These are phyloP conservation scores for Penicillium freii DNA, from an alignment of 2,329 filamentous ascomycete species.

Conservation along the genomic window DNA sequence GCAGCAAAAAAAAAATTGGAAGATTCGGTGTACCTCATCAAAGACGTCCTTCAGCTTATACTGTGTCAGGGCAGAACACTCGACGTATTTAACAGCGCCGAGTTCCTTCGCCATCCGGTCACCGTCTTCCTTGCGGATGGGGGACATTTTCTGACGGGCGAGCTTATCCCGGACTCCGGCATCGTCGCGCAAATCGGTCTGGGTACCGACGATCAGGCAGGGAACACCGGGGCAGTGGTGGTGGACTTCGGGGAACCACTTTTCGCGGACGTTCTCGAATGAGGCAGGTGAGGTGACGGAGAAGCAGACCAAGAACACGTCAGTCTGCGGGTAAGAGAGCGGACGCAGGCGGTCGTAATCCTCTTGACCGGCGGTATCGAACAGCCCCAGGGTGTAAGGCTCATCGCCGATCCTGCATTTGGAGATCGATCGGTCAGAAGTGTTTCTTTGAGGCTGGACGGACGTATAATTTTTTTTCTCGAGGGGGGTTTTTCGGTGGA, in stretches of 20 bases:
- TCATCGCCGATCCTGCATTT: slow-evolving; percentile 88
- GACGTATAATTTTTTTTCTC: slow-evolving; percentile 2
- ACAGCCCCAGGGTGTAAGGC: slow-evolving; percentile 93
- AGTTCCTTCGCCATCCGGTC: slow-evolving; percentile 96
- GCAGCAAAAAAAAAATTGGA: slow-evolving; percentile 3
- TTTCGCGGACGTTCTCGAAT: slow-evolving; percentile 98
- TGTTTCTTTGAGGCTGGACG: neutral
- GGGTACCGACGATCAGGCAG: slow-evolving; percentile 95
- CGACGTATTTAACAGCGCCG: slow-evolving; percentile 97
- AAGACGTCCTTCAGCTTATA: slow-evolving; percentile 99
- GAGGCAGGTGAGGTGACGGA: slow-evolving; percentile 95
- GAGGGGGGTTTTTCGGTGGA: neutral
- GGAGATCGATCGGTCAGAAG: slow-evolving; percentile 5
- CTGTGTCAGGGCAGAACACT: slow-evolving; percentile 96
- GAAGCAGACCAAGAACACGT: slow-evolving; percentile 98
- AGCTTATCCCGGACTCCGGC: slow-evolving; percentile 84
- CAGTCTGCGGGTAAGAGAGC: slow-evolving; percentile 95
- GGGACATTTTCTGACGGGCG: slow-evolving; percentile 91
- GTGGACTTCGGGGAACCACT: slow-evolving; percentile 98
- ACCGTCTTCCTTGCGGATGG: slow-evolving; percentile 87
- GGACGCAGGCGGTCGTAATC: slow-evolving; percentile 98
- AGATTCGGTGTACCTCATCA: slow-evolving; percentile 70
- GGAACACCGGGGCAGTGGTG: slow-evolving; percentile 98
- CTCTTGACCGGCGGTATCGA: slow-evolving; percentile 98
- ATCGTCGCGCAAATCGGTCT: slow-evolving; percentile 93